Base-by-base conservation (phyloP, 257 asterid species). In the Eustoma russellianum region DNA sequence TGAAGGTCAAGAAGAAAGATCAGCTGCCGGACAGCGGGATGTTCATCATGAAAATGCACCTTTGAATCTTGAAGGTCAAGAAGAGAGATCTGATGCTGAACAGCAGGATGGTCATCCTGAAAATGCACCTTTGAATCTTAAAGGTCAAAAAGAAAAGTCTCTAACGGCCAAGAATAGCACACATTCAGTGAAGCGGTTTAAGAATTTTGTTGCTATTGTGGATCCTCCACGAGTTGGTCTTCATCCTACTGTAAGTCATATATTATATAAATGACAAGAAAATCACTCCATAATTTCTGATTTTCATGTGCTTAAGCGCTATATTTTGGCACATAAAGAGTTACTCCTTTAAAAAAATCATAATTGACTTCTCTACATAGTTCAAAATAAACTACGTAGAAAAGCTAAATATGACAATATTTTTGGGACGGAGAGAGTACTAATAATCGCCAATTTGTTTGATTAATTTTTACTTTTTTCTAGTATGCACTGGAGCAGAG, bases 201-300 rank as follows among this genome's bases (percentile, higher is more conserved):
- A 77, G 65, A 88, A 92, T n/a, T n/a, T n/a, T n/a, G n/a, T n/a
- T n/a, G n/a, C n/a, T n/a, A n/a, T 92, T 69, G 99, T 92, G 54
- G 99, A 92, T 72, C 99, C 99, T 71, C 99, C 99, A 47, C 97
- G 99, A 24, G 94, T 66, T 45, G 99, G 99, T 48, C 99, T 92
- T 74, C 99, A 92, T 76, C 97, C 97, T 73, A 88, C 97, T 55
- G 99, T 92, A 76, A 82, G 94, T 75, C 61, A 53, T 68, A 10
- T 38, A 38, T 2, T 38, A 8, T 10, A 7, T 11, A 38, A 1
- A 38, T 38, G 43, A 38, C 43, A 38, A 38, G 43, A 38, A 4
- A 11, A 12, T 41, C 16, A 33, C 41, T 41, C 2, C 35, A 15
- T 14, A 4, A 17, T 28, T 9, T 41, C 40, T 19, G 55, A 30